Percentiles rank a stretch among this genome's conserved stretches.
phyloP scores from a whole-genome alignment of 495 filamentous ascomycete genomes.

The Neurospora sublineolata region DNA sequence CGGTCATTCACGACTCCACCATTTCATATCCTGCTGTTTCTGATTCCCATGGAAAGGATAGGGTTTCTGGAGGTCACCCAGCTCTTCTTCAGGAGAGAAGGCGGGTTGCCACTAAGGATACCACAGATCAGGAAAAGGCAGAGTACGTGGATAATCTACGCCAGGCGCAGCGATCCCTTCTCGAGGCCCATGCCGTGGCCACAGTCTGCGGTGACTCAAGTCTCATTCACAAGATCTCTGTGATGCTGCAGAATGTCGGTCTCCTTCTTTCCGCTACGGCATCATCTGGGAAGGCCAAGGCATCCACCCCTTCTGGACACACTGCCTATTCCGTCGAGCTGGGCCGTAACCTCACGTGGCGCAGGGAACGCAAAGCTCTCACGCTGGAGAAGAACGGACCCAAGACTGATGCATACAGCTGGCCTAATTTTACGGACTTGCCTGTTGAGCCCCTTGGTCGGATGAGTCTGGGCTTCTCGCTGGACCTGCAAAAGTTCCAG shows the following conservation, averaged over 20 bases:
- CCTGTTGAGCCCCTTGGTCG: constrained; percentile 11
- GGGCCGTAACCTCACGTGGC: constrained; percentile 47
- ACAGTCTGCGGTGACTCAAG: constrained; percentile 31
- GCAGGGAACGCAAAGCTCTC: constrained; percentile 47
- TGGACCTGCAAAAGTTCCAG: constrained; percentile 48
- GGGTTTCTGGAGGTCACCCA: constrained; percentile 1
- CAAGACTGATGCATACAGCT: constrained; percentile 18
- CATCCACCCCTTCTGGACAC: constrained; percentile 42
- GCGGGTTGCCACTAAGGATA: constrained; percentile 8
- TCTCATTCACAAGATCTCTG: constrained; percentile 46
- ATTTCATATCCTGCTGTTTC: constrained; percentile 64
- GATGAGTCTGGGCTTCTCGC: constrained; percentile 25
- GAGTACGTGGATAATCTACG: constrained; percentile 47
- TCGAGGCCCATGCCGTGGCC: constrained; percentile 44
- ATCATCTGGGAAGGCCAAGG: constrained; percentile 26
- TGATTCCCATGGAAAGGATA: constrained; percentile 15
- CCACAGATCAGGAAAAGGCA: constrained; percentile 20
- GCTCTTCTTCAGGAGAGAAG: background rate
- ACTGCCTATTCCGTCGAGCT: constrained; percentile 51
- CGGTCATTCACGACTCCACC: constrained; percentile 81
- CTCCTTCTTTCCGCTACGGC: constrained; percentile 52
- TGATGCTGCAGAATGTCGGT: constrained; percentile 47
- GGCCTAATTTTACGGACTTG: constrained; percentile 7
- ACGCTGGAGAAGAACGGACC: constrained; percentile 22
- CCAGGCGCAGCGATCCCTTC: constrained; percentile 48